Evolutionary conservation across 805 yeast species (phyloP).

Genomic region (Spathaspora gorwiae): DNA sequence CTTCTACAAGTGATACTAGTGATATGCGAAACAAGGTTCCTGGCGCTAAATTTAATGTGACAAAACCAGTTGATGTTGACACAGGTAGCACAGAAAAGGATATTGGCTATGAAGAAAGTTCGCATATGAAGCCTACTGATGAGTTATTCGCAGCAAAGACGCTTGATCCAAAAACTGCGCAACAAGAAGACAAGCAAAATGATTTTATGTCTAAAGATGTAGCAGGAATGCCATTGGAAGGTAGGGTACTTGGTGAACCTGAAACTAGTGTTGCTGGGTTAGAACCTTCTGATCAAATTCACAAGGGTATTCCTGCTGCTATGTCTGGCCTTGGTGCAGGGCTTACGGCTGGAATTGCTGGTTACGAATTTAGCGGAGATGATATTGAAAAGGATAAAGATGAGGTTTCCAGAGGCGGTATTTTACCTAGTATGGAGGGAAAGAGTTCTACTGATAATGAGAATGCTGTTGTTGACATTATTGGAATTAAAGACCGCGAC

Average conservation of each 20-base stretch:
- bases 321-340: conserved; percentile 5
- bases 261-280: background rate
- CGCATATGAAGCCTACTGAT: background rate
- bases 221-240: too few relatives aligned
- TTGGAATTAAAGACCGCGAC: conserved; percentile 28
- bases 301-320: conserved; percentile 3
- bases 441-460: background rate
- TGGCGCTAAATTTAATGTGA: background rate
- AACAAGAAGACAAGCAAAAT: too few relatives aligned
- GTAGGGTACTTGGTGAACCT: background rate
- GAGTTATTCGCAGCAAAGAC: background rate
- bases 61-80: background rate
- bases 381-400: background rate
- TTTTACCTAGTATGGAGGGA: background rate
- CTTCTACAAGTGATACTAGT: background rate
- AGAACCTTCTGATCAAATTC: background rate
- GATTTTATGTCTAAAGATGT: too few relatives aligned
- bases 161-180: background rate
- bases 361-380: background rate
- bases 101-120: background rate
- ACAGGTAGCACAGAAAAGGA: background rate
- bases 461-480: conserved; percentile 26
- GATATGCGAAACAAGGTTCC: background rate
- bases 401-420: background rate
- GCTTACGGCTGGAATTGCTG: background rate